Evolutionary conservation across 352 stramenopile genomes (phyloP), one percentile per base, ranked within the genome.

Genomic region (Pythium biforme): DNA sequence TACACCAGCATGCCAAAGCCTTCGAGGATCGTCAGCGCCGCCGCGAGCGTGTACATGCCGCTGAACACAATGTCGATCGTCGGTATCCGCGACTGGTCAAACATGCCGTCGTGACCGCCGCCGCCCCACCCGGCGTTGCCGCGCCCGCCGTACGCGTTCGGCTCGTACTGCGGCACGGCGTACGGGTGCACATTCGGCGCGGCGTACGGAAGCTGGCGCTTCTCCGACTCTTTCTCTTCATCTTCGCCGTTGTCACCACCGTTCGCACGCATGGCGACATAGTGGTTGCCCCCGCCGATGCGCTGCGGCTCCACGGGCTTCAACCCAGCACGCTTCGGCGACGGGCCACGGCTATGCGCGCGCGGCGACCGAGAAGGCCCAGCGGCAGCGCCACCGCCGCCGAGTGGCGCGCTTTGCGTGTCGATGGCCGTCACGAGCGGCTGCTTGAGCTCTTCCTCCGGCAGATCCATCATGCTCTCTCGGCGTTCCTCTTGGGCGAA

Each of bases 1-100:
- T 83, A 56, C 37, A 92, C 81, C 60, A 95, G 79, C 83, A 95
- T 95, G 50, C 80, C 82, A 31, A 95, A 95, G 29, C 83, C 86
- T 60, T 95, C 80, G 48, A 95, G 80, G 52, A 95, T 75, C 7
- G 86, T 95, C 55, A 95, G 72, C 31, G 81, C 82, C 0, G 86
- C 84, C 5, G 85, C 81, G 33, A 95, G 71, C 34, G 86, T 95
- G 78, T 95, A 95, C 80, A 95, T 86, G 49, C 86, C 86, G 48
- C 83, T 92, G 41, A 95, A 88, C 23, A 89, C 74, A 20, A 95
- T 83, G 62, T 95, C 86, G 62, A 95, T 83, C 20, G 69, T 86
- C 49, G 76, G 74, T 51, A 70, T 72, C 41, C 75, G 70, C 48
- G 52, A 72, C 39, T 76, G 76, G 41, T 86, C 77, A 23, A 77